A percentile compares a stretch with the other conserved stretches of the same genome.
Evolutionary conservation across 192 early-diverging fungal species (phyloP).

Genomic region (Linnemannia hyalina): DNA sequence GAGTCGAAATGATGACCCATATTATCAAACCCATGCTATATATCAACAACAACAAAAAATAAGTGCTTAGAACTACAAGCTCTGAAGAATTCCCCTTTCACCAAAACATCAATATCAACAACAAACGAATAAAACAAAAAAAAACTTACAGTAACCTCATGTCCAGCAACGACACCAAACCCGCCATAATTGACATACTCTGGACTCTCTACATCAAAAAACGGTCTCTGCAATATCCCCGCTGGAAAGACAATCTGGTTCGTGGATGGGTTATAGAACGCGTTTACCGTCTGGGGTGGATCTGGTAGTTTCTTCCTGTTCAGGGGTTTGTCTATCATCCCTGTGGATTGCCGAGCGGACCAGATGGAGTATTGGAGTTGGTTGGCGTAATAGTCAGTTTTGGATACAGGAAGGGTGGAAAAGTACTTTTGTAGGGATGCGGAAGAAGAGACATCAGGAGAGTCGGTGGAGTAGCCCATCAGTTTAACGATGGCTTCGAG

Average conservation of each 20-base stretch:
- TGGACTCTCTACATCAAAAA: slow-evolving; percentile 57
- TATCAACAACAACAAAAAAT: background rate
- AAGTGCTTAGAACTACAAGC: background rate
- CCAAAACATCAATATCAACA: background rate
- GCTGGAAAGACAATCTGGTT: slow-evolving; percentile 63
- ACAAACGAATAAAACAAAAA: background rate
- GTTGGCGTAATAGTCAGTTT: slow-evolving; percentile 57
- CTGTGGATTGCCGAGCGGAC: slow-evolving; percentile 17
- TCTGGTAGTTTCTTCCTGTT: slow-evolving; percentile 34
- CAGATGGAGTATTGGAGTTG: slow-evolving; percentile 22
- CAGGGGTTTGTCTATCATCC: slow-evolving; percentile 42
- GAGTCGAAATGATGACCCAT: slow-evolving; percentile 58
- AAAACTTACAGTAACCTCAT: slow-evolving; percentile 58
- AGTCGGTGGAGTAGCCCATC: slow-evolving; percentile 60
- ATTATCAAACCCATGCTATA: slow-evolving; percentile 66
- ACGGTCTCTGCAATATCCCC: slow-evolving; percentile 70
- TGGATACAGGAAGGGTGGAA: slow-evolving; percentile 19
- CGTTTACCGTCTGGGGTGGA: slow-evolving; percentile 62
- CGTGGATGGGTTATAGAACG: slow-evolving; percentile 57
- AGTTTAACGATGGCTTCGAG: slow-evolving; percentile 47
- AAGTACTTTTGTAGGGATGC: slow-evolving; percentile 55
- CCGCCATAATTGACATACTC: slow-evolving; percentile 75
- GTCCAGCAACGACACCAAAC: slow-evolving; percentile 71
- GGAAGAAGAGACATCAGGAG: slow-evolving; percentile 9
- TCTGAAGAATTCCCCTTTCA: too few species aligned